Evolutionary conservation across 2,329 filamentous ascomycete genomes (phyloP), one percentile per base, ranked within the genome.

Genomic region (Aaosphaeria pasadenensis): DNA sequence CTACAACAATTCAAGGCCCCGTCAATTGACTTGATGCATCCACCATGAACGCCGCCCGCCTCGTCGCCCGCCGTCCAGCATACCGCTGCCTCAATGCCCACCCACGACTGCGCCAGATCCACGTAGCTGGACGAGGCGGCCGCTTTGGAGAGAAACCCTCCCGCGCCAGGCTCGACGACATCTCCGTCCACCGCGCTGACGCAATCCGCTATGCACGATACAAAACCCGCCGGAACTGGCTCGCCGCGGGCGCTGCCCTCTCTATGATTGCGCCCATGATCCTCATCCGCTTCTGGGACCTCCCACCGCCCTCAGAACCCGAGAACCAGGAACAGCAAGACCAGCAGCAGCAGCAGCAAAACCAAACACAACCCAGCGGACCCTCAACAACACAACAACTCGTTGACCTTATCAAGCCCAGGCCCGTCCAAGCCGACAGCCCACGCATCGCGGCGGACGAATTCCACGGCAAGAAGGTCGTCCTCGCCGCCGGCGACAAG

Each of bases 401-500:
- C 11, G 42, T 63, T 32, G 63, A 67, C 39, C 49, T 60, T 47
- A 47, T 67, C 38, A 31, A 52, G 39, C 58, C 59, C 2, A 51
- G 57, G 6, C 61, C 64, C 2, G 64, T 63, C 17, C 56, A 62
- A 33, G 57, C 56, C 1, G 66, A 70, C 43, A 56, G 59, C 13
- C 62, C 64, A 1, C 56, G 57, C 24, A 60, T 56, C 5, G 64
- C 60, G 11, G 66, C 55, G 56, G 62, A 71, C 5, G 62, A 67
- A 13, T 79, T 81, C 49, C 75, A 77, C 50, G 78, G 78, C 45
- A 80, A 81, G 55, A 77, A 79, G 40, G 77, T 82, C 5, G 71
- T 84, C 11, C 70, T 84, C 13, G 78, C 87, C 11, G 69, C 87
- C 1, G 84, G 85, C 50, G 84, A 86, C 52, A 79, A 82, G n/a